phyloP scores from a whole-genome alignment of 2,329 filamentous ascomycete species.

The Paraphoma chrysanthemicola region DNA sequence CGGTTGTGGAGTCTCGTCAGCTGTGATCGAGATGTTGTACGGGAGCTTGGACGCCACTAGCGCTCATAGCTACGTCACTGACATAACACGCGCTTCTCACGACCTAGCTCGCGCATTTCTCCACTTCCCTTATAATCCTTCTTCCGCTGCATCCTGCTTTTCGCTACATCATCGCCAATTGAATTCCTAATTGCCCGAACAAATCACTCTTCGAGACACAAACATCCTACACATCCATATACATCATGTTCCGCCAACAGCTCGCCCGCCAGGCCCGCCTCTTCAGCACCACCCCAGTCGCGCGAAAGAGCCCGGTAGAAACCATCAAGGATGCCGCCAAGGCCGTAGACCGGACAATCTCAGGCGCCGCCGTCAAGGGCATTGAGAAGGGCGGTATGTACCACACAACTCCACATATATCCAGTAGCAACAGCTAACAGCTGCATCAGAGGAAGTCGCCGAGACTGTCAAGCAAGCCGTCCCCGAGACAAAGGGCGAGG shows the following conservation, averaged over 20 bases:
- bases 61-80: constrained; percentile 34
- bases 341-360: constrained; percentile 62
- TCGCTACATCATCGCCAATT: constrained; percentile 10
- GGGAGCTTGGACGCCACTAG: neutral
- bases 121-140: constrained; percentile 24
- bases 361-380: constrained; percentile 64
- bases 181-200: neutral
- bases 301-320: constrained; percentile 61
- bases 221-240: constrained; percentile 9
- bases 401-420: neutral
- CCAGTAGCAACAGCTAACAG: constrained; percentile 12
- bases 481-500: constrained; percentile 41
- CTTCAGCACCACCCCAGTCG: constrained; percentile 61
- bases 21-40: neutral
- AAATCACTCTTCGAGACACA: constrained; percentile 1
- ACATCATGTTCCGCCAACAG: constrained; percentile 56
- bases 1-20: neutral
- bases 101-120: constrained; percentile 5
- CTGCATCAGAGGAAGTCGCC: constrained; percentile 57
- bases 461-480: constrained; percentile 48
- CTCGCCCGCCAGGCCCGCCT: constrained; percentile 55
- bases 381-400: constrained; percentile 68
- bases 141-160: constrained; percentile 7
- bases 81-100: neutral
- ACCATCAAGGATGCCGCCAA: constrained; percentile 65